Base-by-base conservation (phyloP, 495 filamentous ascomycete genomes). In the Penicillium dipodomyicola region DNA sequence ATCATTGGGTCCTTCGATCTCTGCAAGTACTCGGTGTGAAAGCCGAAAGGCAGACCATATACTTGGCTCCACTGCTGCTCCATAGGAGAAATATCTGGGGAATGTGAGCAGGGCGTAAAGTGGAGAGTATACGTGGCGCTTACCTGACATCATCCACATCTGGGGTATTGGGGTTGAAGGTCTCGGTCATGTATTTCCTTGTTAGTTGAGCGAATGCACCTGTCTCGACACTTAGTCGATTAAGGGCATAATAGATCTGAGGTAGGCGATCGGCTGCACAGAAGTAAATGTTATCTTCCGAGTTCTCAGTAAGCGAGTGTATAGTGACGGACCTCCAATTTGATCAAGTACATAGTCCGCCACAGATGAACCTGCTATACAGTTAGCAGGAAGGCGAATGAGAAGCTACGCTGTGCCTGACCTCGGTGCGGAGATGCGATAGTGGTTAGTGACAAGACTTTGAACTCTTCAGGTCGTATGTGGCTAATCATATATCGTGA, bases 401-500 rank as follows among this genome's bases (percentile, higher is more conserved):
- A 11, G 12, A 23, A 29, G 25, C 40, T 4, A 5, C n/a, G 14
- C 10, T n/a, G 1, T 29, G 32, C 51, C 64, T 48, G 23, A 75
- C 89, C 92, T 65, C 88, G 82, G 71, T 98, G 94, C 4, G 94
- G 94, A 29, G 88, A 89, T 15, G 90, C 90, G 48, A 97, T 83
- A 1, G 94, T 96, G 6, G 93, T 94, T 45, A 97, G 77, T 5
- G 91, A 94, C 37, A 84, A 70, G 8, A 91, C 85, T 57, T 86
- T 82, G 45, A 94, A 87, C 32, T 86, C 80, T 5, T 79, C 74
- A 6, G 89, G 92, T 49, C 81, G 81, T 14, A 96, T 76, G 42
- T 77, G 80, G 50, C 88, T 92, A 60, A 97, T 89, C 91, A 97
- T 96, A 69, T 95, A 95, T 65, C 93, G 82, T 12, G 91, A 85